phyloP scores from a whole-genome alignment of 208 protist species.

The Cochliopodium minus region DNA sequence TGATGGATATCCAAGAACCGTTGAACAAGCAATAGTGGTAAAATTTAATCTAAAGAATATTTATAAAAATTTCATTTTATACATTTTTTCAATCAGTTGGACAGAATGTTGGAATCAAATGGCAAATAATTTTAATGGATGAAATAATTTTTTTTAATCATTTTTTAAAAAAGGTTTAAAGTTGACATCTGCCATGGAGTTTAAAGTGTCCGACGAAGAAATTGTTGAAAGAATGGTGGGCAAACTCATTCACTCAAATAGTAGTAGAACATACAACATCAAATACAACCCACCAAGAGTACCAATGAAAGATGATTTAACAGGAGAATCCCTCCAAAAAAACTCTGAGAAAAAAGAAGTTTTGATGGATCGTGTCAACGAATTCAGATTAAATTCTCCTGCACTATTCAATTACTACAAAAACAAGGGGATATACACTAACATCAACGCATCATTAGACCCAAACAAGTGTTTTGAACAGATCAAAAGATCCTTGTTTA shows the following conservation, averaged over 20 bases:
- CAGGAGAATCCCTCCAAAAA: conserved; percentile 11
- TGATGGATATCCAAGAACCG: conserved; percentile 78
- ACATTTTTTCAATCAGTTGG: no score
- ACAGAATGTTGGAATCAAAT: no score
- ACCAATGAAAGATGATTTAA: conserved; percentile 2
- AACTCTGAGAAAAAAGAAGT: background rate
- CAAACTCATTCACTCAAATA: conserved; percentile 21
- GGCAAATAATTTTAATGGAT: no score
- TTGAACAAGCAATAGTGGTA: conserved; percentile 67
- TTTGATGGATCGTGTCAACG: background rate
- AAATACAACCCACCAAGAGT: conserved; percentile 19
- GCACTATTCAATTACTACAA: background rate
- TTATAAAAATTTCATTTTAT: no score
- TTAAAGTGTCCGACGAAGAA: background rate
- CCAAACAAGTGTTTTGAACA: no score
- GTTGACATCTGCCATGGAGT: background rate
- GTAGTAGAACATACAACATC: conserved; percentile 35
- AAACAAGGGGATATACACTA: background rate
- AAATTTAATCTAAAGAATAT: no score
- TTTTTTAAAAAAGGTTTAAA: background rate
- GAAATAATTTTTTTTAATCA: no score
- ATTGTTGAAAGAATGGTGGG: conserved; percentile 7
- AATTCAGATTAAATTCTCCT: background rate
- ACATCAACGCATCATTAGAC: no score
- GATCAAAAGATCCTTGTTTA: no score